Base-by-base conservation (phyloP, 768 basidiomycete species). In the Leccinum ochraceum region DNA sequence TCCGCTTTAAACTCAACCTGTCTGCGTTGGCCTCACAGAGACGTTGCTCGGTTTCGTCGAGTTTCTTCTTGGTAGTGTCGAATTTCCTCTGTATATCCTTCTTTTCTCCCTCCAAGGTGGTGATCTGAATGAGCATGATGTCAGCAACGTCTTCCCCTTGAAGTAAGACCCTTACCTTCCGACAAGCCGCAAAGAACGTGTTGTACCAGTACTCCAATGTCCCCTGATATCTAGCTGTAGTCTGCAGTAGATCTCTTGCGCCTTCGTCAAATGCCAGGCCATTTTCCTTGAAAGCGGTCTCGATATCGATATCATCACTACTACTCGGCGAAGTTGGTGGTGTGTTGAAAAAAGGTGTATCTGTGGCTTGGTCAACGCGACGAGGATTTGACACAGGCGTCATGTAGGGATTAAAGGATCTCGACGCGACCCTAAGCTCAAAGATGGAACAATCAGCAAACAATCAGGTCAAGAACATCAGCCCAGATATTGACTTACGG, bases 381-480 rank as follows among this genome's bases (percentile, higher is more conserved):
- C 69, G 65, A 20, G 70, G 60, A 50, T 71, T 69, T n/a, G 67
- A 70, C 26, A 70, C 1, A 0, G 69, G 69, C 20, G 69, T 70
- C 70, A 70, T 52, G 44, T 70, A 70, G 1, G 68, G 70, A 53
- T 70, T 72, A 6, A 62, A 59, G 28, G 54, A 42, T 56, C 61
- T 67, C 39, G 57, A 39, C 4, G 56, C 70, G 6, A 59, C 54
- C 6, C 66, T 69, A 28, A 44, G n/a, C 51, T 50, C 17, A 51
- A 14, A 36, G 8, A 32, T 17, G 28, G 36, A 37, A 24, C 13
- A 6, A 20, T 51, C 13, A 39, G n/a, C 8, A 32, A 37, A 24
- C 13, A 6, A 20, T 51, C 13, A 39, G n/a, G 11, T 14, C 34
- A 7, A 30, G 24, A 2, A 9, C 42, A 48, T 48, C 28, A 34